Evolutionary conservation across 805 yeast genomes (phyloP), one percentile per base, ranked within the genome.

Genomic region (Phaffomyces antillensis): DNA sequence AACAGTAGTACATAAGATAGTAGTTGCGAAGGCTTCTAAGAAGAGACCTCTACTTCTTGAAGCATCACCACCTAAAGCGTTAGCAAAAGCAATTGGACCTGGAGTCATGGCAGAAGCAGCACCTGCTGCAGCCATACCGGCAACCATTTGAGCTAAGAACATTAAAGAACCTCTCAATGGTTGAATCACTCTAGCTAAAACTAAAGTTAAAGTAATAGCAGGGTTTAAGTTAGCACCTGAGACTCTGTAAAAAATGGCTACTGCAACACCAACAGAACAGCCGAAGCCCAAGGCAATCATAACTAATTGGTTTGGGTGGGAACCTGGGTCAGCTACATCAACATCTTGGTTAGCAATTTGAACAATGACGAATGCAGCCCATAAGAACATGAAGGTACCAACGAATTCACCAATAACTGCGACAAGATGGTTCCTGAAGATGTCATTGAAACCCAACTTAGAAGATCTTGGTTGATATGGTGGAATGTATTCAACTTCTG

Each of bases 151-250:
- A 36, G 90, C 54, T 44, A 81, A 39, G 65, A 77, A 66, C 80
- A 83, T 78, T 45, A 83, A 62, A 20, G 70, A 63, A 53, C 84
- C 90, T 64, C 93, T 78, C 30, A 83, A 49, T 45, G 89, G 87
- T 36, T 87, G 75, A 48, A 84, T 73, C 44, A 87, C 91, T 51
- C 85, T 75, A 18, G 86, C 82, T 37, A 84, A 67, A n/a, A 79
- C 74, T 60, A 87, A 69, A 26, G 89, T 69, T 36, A 86, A 70
- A 20, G 95, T 82, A 36, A 87, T 95, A 41, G 93, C 91, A 12
- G 96, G 96, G 70, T 87, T 87, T 62, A 87, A 75, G 69, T 85
- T 86, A 70, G 93, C 96, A 59, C 96, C 96, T 35, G 93, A 83
- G 49, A 87, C 77, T 63, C 87, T 76, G 69, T 73, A 81, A 57